A percentile compares a stretch with the other conserved stretches of the same genome.
Evolutionary conservation across 2,329 filamentous ascomycete genomes (phyloP).

Genomic region (Sporothrix variecibatus): DNA sequence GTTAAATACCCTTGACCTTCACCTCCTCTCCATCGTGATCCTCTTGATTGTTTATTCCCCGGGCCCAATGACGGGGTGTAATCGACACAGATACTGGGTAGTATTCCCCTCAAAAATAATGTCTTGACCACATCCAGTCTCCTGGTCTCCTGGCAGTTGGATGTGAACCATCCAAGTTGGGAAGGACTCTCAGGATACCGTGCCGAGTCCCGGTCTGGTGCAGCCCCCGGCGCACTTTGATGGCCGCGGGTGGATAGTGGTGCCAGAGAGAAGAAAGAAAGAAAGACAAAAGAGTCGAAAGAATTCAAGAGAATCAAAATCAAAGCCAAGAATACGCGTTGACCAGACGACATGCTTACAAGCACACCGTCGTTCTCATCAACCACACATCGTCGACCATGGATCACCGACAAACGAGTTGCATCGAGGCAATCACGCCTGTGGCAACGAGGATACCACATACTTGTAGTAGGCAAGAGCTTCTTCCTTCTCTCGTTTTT

Average conservation of each 20-base stretch:
- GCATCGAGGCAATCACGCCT: not conserved
- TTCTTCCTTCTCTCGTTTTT: not conserved
- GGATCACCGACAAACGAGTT: not conserved
- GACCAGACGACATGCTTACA: not conserved
- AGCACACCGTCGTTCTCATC: not conserved
- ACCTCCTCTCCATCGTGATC: not conserved
- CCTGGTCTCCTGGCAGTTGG: too few species aligned
- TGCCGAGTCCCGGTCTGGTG: not conserved
- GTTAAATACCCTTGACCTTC: not conserved
- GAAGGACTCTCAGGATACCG: not conserved
- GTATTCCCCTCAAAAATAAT: not conserved
- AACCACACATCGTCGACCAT: not conserved
- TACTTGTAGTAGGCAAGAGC: not conserved
- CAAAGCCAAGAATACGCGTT: not conserved
- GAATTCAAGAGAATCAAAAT: not conserved
- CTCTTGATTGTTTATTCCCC: not conserved
- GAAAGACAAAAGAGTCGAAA: not conserved
- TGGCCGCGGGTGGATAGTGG: not conserved
- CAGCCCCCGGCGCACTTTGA: not conserved
- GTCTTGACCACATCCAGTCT: not conserved
- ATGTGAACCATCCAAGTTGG: not conserved
- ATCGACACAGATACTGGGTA: not conserved
- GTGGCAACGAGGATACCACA: not conserved
- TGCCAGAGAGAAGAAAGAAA: not conserved
- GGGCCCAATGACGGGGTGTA: not conserved